Evolutionary conservation across 305 asterid genomes (phyloP).

Genomic region (Andrographis paniculata): DNA sequence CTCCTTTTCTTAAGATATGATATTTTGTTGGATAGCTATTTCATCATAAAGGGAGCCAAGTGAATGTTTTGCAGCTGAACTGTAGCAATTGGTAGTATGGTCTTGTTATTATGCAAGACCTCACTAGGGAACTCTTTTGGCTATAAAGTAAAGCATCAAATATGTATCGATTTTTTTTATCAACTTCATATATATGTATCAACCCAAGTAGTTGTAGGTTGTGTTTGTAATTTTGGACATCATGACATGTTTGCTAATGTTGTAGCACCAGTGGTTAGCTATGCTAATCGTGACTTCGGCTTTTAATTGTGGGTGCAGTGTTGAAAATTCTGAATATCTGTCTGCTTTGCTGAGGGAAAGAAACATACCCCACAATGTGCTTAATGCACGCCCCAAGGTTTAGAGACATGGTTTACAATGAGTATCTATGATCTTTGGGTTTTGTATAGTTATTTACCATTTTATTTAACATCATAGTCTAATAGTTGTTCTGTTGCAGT

Average conservation of each 20-base stretch:
- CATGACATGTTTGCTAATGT: no score
- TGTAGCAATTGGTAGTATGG: background rate
- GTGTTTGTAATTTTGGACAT: no score
- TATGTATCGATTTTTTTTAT: no score
- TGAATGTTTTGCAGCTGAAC: background rate
- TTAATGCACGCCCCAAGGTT: slow-evolving; percentile 99
- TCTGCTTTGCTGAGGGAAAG: slow-evolving; percentile 68
- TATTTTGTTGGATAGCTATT: slow-evolving; percentile 6
- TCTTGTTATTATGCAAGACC: slow-evolving; percentile 8
- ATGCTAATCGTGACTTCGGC: slow-evolving; percentile 20
- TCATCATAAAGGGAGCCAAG: slow-evolving; percentile 3
- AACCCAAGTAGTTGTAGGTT: no score
- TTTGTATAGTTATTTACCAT: slow-evolving; percentile 8
- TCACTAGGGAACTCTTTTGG: background rate
- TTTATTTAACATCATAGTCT: background rate
- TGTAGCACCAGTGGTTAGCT: background rate
- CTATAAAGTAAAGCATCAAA: no score
- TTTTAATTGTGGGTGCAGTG: slow-evolving; percentile 56
- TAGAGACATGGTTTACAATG: slow-evolving; percentile 11
- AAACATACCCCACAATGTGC: slow-evolving; percentile 87
- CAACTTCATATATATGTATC: no score
- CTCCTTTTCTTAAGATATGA: slow-evolving; percentile 20
- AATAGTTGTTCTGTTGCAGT: slow-evolving; percentile 39
- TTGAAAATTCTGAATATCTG: slow-evolving; percentile 86
- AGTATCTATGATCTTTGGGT: slow-evolving; percentile 9